A percentile compares a stretch with the other conserved stretches of the same genome.
phyloP scores from a whole-genome alignment of 2,329 filamentous ascomycete species.

The Fusarium dimerum region DNA sequence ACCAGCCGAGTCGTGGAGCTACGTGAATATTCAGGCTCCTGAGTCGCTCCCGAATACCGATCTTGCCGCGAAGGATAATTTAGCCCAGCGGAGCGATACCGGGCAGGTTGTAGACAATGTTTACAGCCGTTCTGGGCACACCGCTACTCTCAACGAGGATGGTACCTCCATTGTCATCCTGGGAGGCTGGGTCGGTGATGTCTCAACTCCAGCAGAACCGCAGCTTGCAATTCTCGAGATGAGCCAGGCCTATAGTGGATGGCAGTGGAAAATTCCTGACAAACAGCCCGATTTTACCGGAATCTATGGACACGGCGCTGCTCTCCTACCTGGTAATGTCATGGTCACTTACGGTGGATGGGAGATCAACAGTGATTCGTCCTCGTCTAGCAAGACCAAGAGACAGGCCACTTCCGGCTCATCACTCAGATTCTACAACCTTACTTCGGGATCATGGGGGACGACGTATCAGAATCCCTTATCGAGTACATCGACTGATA shows the following conservation, averaged over 20 bases:
- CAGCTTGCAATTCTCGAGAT: constrained; percentile 78
- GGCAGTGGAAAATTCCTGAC: constrained; percentile 69
- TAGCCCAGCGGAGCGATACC: constrained; percentile 10
- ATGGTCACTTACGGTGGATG: constrained; percentile 70
- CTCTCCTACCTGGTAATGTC: constrained; percentile 64
- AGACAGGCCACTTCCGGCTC: constrained; percentile 32
- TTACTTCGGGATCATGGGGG: constrained; percentile 58
- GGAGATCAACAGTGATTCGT: constrained; percentile 40
- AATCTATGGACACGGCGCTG: constrained; percentile 65
- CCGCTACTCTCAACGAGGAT: constrained; percentile 77
- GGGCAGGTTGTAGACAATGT: constrained; percentile 45
- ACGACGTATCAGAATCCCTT: constrained; percentile 51
- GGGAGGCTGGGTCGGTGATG: constrained; percentile 91
- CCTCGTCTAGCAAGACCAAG: constrained; percentile 33
- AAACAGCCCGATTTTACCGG: constrained; percentile 48
- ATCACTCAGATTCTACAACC: constrained; percentile 53
- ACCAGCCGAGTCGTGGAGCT: constrained; percentile 85
- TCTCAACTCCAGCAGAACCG: constrained; percentile 73
- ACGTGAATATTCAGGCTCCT: constrained; percentile 63
- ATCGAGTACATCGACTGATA: constrained; percentile 7
- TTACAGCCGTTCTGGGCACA: constrained; percentile 87
- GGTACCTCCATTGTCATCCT: constrained; percentile 76
- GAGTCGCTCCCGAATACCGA: constrained; percentile 49
- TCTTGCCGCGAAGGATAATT: constrained; percentile 47
- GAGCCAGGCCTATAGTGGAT: constrained; percentile 72